Conservation (phyloP, 148 eudicot species). For the Chenopodium suecicum region DNA sequence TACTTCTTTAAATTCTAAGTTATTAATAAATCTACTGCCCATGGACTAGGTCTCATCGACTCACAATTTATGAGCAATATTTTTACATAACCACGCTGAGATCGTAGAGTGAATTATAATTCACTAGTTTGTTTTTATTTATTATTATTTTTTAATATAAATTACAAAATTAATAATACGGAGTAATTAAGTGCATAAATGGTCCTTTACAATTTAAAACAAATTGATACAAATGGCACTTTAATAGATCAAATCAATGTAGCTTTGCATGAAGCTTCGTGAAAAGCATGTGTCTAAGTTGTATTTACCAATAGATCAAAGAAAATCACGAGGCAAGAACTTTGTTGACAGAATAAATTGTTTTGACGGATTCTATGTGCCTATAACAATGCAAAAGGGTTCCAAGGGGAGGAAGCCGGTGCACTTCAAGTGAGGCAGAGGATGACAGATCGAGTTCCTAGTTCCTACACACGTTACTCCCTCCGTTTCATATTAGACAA, state of each 20-base stretch:
- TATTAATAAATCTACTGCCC: no score
- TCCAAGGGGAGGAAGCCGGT: not conserved
- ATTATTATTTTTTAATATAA: no score
- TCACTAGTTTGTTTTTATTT: no score
- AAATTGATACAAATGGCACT: not conserved
- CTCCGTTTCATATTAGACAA: no score
- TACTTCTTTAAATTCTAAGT: no score
- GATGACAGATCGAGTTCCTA: not conserved
- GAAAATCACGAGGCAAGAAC: slow-evolving; percentile 24
- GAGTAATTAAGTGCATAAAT: no score
- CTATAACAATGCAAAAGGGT: slow-evolving; percentile 1
- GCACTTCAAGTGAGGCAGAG: not conserved
- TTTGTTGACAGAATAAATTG: slow-evolving; percentile 7
- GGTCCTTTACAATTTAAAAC: not conserved
- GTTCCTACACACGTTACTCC: not conserved
- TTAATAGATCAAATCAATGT: not conserved
- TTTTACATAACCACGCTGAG: no score
- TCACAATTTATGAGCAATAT: no score
- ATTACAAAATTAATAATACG: no score
- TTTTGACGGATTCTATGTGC: slow-evolving; percentile 25
- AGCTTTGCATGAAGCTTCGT: slow-evolving; percentile 21
- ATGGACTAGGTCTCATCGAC: no score
- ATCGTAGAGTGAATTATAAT: no score
- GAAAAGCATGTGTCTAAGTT: slow-evolving; percentile 19
- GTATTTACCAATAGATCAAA: slow-evolving; percentile 20